Evolutionary conservation across 805 yeast species (phyloP), one percentile per base, ranked within the genome.

Genomic region (Sugiyamaella americana): DNA sequence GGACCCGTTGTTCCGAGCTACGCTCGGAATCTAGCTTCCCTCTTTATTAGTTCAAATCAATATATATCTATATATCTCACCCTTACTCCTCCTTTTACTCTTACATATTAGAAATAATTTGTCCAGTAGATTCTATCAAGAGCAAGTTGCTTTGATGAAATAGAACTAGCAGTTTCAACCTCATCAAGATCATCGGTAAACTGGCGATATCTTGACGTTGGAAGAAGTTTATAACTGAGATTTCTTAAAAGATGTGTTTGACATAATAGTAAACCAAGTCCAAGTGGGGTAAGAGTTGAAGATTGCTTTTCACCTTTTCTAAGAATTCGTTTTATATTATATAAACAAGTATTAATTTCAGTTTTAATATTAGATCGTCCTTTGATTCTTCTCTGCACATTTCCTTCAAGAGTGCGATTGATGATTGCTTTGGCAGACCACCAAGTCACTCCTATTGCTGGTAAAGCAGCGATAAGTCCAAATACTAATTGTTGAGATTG

Each of bases 401-500:
- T 47, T 21, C 52, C 49, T 19, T 47, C 36, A 4, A 46, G 20
- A 18, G 26, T 39, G 3, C 50, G 51, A n/a, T 53, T 47, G 5
- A 54, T 43, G 47, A 57, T 58, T 22, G 61, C 66, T 22, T 57
- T 47, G 41, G 50, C 58, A 16, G 56, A 47, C 41, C 55, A 60
- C 62, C 46, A 87, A 54, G 19, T 79, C 56, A 43, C 91, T 75
- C 54, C 53, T 18, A 65, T 43, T 6, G 67, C 60, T 0, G 98
- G 98, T 17, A 89, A 76, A 2, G 93, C 81, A 1, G 97, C 96
- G 21, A 93, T 84, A 19, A 87, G 69, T 1, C 95, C 96, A 68
- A 91, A 87, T n/a, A 93, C 93, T 46, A 91, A 74, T 62, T 93
- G 95, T 67, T 91, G 98, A 43, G 93, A 82, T 63, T 87, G 84